Conservation (phyloP, 495 filamentous ascomycete genomes). For the Podospora australis region DNA sequence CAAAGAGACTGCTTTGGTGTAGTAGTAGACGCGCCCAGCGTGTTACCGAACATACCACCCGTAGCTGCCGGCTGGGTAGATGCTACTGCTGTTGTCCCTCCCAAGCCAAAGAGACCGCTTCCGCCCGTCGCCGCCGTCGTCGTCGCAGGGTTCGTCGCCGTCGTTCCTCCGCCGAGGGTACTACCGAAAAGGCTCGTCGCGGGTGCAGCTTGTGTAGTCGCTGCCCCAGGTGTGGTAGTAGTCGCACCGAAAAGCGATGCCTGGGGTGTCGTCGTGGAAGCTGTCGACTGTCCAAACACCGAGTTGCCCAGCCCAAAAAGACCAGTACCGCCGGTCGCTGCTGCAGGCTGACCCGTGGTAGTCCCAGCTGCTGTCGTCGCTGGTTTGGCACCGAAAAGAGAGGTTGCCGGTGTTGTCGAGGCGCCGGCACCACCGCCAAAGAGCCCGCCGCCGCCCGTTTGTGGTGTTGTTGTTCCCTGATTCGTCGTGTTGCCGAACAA, state of each 20-base stretch:
- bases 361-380: not conserved
- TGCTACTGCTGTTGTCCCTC: too few species aligned
- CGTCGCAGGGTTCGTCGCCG: not conserved
- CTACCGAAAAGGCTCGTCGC: constrained; percentile 1
- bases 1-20: not conserved
- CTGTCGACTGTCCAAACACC: constrained; percentile 1
- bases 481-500: constrained; percentile 4
- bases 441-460: not conserved
- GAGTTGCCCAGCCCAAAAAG: constrained; percentile 15
- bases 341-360: not conserved
- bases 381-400: constrained; percentile 14
- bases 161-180: not conserved
- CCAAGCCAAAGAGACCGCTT: too few species aligned
- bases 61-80: too few species aligned
- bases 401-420: constrained; percentile 3
- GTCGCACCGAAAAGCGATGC: constrained; percentile 18
- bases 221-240: not conserved
- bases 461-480: not conserved
- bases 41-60: too few species aligned
- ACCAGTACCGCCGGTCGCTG: constrained; percentile 8
- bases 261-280: constrained; percentile 13
- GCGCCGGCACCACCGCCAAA: not conserved
- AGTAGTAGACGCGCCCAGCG: not conserved
- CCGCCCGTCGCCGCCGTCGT: too few species aligned
- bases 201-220: not conserved